Base-by-base conservation (phyloP, 2,329 filamentous ascomycete genomes). In the Cadophora sp. region DNA sequence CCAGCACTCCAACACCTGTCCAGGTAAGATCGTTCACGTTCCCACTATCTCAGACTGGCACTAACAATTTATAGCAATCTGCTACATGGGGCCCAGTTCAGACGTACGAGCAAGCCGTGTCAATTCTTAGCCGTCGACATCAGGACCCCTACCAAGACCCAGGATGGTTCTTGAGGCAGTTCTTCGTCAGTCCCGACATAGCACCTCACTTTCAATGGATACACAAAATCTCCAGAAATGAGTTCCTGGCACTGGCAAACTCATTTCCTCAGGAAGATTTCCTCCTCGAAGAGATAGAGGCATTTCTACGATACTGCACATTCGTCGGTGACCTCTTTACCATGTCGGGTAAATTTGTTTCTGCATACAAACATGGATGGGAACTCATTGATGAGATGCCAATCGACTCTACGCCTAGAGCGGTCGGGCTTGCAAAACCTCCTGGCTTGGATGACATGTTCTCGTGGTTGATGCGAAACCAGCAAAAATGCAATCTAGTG, bases 381-480 rank as follows among this genome's bases (percentile, higher is more conserved):
- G 50, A 53, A 9, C 50, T 30, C 14, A 53, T 53, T 13, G 50
- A 53, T n/a, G 24, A 53, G 9, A 53, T 53, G 50, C 50, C 24
- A 16, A 53, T 33, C 27, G 27, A 27, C 9, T 24, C 11, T 7
- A 27, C 24, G 16, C 27, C 16, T 33, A 33, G 27, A 30, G 22
- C 22, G 1, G 14, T 18, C 6, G 11, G 18, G 30, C 30, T 33
- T 18, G 16, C 4, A 2, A 53, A 53, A 27, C 16, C 50, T 18
- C 22, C 24, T 11, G 24, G 22, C 9, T 30, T 51, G 48, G 48
- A 22, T 51, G 48, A 27, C 8, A 22, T 51, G n/a, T 27, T 27
- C 5, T 30, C 20, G 4, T 51, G 48, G 48, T 11, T 51, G 22
- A 4, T 22, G 13, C 48, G 24, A 5, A 51, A 27, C 24, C 20